phyloP scores from a whole-genome alignment of 2,329 filamentous ascomycete genomes.

The Cryphonectria radicalis region DNA sequence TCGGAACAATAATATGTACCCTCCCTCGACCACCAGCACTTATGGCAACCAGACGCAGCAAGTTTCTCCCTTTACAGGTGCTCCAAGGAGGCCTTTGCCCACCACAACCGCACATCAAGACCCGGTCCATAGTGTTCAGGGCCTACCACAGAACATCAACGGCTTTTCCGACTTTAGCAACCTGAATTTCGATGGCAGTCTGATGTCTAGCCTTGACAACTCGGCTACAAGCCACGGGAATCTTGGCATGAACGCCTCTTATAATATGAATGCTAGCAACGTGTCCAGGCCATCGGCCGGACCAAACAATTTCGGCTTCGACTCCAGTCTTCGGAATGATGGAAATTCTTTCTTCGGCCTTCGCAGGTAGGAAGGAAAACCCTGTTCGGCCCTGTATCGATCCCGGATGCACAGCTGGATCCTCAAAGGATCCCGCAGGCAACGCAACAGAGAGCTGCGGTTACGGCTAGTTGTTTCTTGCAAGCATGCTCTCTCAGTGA shows the following conservation, averaged over 20 bases:
- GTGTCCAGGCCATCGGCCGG: conserved; percentile 36
- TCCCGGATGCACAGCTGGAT: background rate
- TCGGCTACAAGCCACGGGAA: conserved; percentile 31
- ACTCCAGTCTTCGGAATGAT: conserved; percentile 32
- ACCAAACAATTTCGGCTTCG: conserved; percentile 36
- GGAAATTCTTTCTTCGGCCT: conserved; percentile 31
- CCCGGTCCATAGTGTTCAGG: conserved; percentile 28
- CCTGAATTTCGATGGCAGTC: conserved; percentile 33
- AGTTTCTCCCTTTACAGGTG: conserved; percentile 22
- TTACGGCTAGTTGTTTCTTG: background rate
- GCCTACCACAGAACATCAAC: conserved; percentile 31
- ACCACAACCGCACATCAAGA: conserved; percentile 24
- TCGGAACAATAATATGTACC: conserved; percentile 23
- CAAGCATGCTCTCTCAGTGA: background rate
- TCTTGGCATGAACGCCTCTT: conserved; percentile 35
- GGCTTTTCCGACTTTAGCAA: conserved; percentile 33
- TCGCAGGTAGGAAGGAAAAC: conserved; percentile 29
- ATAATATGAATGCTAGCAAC: conserved; percentile 34
- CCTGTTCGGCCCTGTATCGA: background rate
- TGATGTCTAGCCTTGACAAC: conserved; percentile 36
- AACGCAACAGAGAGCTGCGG: background rate
- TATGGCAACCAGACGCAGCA: conserved; percentile 27
- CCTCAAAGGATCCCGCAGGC: background rate
- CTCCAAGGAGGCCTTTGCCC: conserved; percentile 23
- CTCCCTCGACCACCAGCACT: conserved; percentile 15